phyloP scores from a whole-genome alignment of 2,329 filamentous ascomycete species.

The Fusarium sp. region DNA sequence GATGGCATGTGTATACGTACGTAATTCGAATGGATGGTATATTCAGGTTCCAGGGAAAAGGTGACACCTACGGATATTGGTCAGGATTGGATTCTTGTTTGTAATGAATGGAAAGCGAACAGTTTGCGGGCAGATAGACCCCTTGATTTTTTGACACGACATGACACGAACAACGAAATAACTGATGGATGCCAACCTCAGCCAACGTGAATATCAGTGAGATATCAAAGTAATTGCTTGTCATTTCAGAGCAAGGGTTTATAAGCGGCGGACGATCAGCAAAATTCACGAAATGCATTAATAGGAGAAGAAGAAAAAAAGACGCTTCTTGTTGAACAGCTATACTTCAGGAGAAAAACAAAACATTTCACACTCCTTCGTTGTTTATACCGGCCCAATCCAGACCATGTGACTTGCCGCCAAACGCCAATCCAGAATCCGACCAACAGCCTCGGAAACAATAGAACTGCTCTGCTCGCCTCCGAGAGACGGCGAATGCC shows the following conservation, averaged over 20 bases:
- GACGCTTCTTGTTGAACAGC: slow-evolving; percentile 37
- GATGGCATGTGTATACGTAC: slow-evolving; percentile 4
- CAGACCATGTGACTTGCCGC: slow-evolving; percentile 30
- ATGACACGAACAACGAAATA: slow-evolving; percentile 33
- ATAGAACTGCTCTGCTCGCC: slow-evolving; percentile 4
- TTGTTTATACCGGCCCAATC: slow-evolving; percentile 30
- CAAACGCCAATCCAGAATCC: slow-evolving; percentile 41
- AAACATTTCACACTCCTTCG: slow-evolving; percentile 23
- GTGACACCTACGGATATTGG: neutral
- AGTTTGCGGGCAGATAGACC: slow-evolving; percentile 17
- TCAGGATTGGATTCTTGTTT: slow-evolving; percentile 3
- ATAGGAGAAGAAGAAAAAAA: neutral
- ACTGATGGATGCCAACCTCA: slow-evolving; percentile 1
- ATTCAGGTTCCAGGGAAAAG: neutral
- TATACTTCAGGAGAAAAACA: slow-evolving; percentile 30
- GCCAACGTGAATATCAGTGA: neutral
- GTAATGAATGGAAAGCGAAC: slow-evolving; percentile 19
- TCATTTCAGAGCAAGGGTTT: neutral
- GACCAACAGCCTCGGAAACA: slow-evolving; percentile 24
- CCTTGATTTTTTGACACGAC: slow-evolving; percentile 26
- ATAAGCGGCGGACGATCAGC: neutral
- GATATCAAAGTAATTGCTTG: neutral
- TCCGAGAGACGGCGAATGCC: neutral
- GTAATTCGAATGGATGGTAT: slow-evolving; percentile 12
- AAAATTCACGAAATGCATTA: neutral